Base-by-base conservation (phyloP, 495 filamentous ascomycete genomes). In the Hypoxylon rickii region DNA sequence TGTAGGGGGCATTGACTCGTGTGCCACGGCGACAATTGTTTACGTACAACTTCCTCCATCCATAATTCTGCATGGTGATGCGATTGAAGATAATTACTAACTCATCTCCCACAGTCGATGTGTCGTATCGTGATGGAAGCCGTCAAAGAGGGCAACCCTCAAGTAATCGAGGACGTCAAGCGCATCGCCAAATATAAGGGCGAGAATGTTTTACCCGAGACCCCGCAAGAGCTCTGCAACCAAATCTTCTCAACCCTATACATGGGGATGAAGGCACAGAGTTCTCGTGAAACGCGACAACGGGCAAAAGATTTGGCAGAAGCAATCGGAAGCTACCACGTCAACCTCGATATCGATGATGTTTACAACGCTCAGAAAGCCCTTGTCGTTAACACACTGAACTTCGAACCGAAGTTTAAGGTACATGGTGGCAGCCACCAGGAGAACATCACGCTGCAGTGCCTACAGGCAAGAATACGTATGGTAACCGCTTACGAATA, bases 401-500 rank as follows among this genome's bases (percentile, higher is more conserved):
- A 63, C 16, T 77, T 79, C 40, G 72, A 77, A 13, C 73, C 76
- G 12, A 70, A 78, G 48, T 96, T 89, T 73, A 87, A 84, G 66
- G 80, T 84, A 17, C 72, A 89, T 39, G 88, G 88, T 18, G 90
- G 87, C 4, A 73, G 67, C 11, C 51, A 60, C 3, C 68, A 80
- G 0, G 84, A 87, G 59, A 90, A 73, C 22, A 69, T 89, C 11
- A 87, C 86, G 3, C 69, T 93, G 15, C 93, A 93, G 63, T 92
- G 91, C 61, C 83, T 96, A 15, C 91, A 96, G 65, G 90, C 90
- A 2, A 76, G 91, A 1, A 68, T 79, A 7, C 74, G 92, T 45
- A 96, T 96, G 91, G 89, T 96, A 2, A 76, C 85, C 0, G 80
- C 88, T 1, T 96, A 96, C 66, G 65, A 84, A 7, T 90, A 90